Base-by-base conservation (phyloP, 495 filamentous ascomycete genomes). In the Venustampulla echinocandica region DNA sequence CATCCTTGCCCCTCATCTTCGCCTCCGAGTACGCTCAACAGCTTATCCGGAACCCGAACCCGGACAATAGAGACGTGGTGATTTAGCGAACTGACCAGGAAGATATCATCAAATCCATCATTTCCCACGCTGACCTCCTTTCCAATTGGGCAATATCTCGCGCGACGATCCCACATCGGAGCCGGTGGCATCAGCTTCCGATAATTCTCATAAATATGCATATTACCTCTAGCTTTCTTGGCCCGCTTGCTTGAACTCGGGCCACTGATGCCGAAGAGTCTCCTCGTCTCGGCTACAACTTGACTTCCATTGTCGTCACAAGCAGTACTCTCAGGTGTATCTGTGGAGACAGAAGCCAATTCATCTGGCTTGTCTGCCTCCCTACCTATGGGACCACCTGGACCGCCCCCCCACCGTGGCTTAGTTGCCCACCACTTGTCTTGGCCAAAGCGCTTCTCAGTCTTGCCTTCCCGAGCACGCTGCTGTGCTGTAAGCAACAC, bases 401-500 rank as follows among this genome's bases (percentile, higher is more conserved):
- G 63, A 10, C 81, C 80, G 28, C 83, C 84, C 37, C 89, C 88
- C 77, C 87, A 94, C 17, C 89, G 74, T 22, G 76, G 80, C 46
- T 63, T 69, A 19, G 65, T 77, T 2, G 81, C 77, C 86, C 87
- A 95, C 87, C 89, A 95, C 49, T 81, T 74, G 2, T 77, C 81
- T 44, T 87, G 80, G 2, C 86, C 86, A 5, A 85, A 74, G 19
- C 67, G 70, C 47, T 74, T 69, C 59, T 93, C 85, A 5, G 55
- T 48, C 40, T 67, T 72, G 4, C 82, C 82, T 59, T 92, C 76
- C 23, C 88, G 74, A 10, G 80, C 76, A 22, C 89, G 78, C 59
- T 93, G 85, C 64, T 95, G 88, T 0, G 87, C 89, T 7, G 87
- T 74, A 28, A 88, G 68, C 6, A 95, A 69, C 53, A 87, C 76